Evolutionary conservation across 2,329 filamentous ascomycete genomes (phyloP).

Genomic region (Sordariomycetes sp.): DNA sequence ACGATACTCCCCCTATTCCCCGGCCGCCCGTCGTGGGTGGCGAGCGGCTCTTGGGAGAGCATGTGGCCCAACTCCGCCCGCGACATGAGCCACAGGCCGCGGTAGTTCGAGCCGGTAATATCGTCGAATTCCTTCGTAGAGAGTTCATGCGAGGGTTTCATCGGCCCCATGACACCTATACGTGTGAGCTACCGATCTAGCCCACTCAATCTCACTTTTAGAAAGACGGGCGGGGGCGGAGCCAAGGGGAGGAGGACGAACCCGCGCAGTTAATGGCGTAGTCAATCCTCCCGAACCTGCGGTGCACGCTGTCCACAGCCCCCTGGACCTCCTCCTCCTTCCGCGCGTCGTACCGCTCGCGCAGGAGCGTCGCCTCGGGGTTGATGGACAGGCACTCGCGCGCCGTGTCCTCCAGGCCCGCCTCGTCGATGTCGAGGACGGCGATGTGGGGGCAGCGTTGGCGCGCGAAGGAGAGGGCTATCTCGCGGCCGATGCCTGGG

Average conservation of each 20-base stretch:
- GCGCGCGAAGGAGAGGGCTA: constrained; percentile 28
- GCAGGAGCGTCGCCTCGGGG: constrained; percentile 14
- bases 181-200: background rate
- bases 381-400: constrained; percentile 17
- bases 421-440: constrained; percentile 24
- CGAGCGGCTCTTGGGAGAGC: constrained; percentile 28
- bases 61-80: constrained; percentile 29
- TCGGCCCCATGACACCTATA: constrained; percentile 25
- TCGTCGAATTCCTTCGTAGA: constrained; percentile 26
- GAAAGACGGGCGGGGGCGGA: background rate
- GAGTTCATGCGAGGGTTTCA: constrained; percentile 22
- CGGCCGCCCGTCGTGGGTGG: constrained; percentile 29
- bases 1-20: constrained; percentile 29
- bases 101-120: constrained; percentile 29
- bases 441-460: constrained; percentile 31
- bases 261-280: constrained; percentile 35
- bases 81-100: constrained; percentile 32
- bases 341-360: constrained; percentile 21
- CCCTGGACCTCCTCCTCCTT: constrained; percentile 20
- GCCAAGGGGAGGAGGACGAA: constrained; percentile 7
- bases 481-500: constrained; percentile 30
- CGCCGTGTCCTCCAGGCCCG: constrained; percentile 20
- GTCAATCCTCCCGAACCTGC: constrained; percentile 27
- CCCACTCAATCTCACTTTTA: background rate
- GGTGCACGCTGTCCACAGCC: constrained; percentile 19